Evolutionary conservation across 2,329 filamentous ascomycete species (phyloP), one percentile per base, ranked within the genome.

Genomic region (Fusarium sp.): DNA sequence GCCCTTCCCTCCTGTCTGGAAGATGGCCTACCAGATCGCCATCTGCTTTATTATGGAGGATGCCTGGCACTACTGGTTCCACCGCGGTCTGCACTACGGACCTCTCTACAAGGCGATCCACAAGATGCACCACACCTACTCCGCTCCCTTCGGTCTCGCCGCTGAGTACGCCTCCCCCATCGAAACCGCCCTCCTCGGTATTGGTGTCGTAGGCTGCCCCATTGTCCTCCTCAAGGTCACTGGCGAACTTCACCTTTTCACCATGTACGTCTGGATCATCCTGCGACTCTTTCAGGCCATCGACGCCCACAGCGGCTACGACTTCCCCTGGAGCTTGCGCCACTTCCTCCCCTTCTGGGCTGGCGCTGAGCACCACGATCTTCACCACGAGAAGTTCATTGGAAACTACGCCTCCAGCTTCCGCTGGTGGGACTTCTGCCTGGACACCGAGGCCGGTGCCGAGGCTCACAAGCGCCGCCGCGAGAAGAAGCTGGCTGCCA

Each of bases 81-180:
- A 99, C 86, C 95, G 97, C 78, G 91, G 90, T 50, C 91, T 99
- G 85, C 97, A 99, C 88, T 97, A 95, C 87, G 95, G 94, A 24
- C 94, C 95, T 43, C 92, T 99, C 7, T 99, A 99, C 91, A 97
- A 95, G 88, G 90, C 92, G 81, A 94, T 99, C 80, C 97, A 99
- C 90, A 99, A 99, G 88, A 95, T 99, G 79, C 97, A 99, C 87
- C 97, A 99, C 88, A 96, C 97, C 81, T 99, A 99, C 88, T 98
- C 95, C 41, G 97, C 97, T 14, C 97, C 97, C 20, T 99, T 99
- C 81, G 97, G 97, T 77, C 89, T 99, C 63, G 96, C 97, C 22
- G 96, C 97, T 67, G 97, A 99, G 86, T 99, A 99, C 84, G 97
- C 97, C 8, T 98, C 96, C 50, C 97, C 97, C 1, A 97, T 98